Conservation (phyloP, 2,329 filamentous ascomycete species). For the Chaetothyriales sp. region DNA sequence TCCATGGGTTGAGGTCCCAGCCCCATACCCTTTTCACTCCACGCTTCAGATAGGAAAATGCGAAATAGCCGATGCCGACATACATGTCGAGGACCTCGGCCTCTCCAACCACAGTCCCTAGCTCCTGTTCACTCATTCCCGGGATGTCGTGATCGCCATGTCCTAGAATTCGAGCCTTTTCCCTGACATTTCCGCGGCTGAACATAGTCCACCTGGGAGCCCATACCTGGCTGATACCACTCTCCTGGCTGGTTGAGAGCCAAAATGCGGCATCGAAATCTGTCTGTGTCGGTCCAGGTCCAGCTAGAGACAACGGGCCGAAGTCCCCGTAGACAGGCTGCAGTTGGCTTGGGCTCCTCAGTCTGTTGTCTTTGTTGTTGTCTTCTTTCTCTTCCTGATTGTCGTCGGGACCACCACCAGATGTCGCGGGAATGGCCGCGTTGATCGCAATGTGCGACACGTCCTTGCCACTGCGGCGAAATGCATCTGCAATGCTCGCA, state of each 20-base stretch:
- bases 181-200: constrained; percentile 72
- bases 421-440: constrained; percentile 33
- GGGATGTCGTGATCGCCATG: constrained; percentile 15
- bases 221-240: constrained; percentile 69
- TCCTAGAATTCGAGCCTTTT: constrained; percentile 61
- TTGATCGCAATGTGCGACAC: constrained; percentile 45
- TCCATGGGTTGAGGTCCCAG: constrained; percentile 86
- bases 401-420: not conserved
- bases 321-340: constrained; percentile 60
- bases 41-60: constrained; percentile 62
- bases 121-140: constrained; percentile 12
- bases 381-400: not conserved
- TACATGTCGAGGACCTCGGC: constrained; percentile 58
- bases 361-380: constrained; percentile 51
- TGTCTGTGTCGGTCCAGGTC: constrained; percentile 18
- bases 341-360: constrained; percentile 58
- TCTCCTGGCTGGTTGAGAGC: constrained; percentile 62
- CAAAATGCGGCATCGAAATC: constrained; percentile 61
- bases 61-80: constrained; percentile 87
- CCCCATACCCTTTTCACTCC: constrained; percentile 58
- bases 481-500: constrained; percentile 25
- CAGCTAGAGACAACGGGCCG: constrained; percentile 33
- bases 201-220: constrained; percentile 90
- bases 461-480: constrained; percentile 20
- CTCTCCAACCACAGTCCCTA: constrained; percentile 17